Base-by-base conservation (phyloP, 1,139 yeast species). In the Suhomyces taliae region DNA sequence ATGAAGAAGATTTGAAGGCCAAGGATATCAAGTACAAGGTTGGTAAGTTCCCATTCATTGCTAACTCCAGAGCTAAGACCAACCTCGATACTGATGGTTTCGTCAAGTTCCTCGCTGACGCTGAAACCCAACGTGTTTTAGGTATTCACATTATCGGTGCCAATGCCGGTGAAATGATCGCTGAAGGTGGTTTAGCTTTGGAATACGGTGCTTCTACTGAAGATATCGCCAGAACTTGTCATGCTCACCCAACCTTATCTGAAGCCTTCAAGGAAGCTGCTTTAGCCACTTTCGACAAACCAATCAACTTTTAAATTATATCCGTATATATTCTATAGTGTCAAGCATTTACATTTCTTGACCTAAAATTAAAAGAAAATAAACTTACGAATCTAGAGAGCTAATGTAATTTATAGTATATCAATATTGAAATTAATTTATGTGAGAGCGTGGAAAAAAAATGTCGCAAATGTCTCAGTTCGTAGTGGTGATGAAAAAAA, bases 191-290 rank as follows among this genome's bases (percentile, higher is more conserved):
- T 57, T 81, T 95, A 66, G 99, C 99, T 44, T 73, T 95, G 58
- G 99, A 95, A 77, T 95, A 95, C 74, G 99, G 99, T 72, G 99
- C 99, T 46, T 85, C 96, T 43, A 88, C 97, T 48, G 99, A 95
- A 76, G 99, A 95, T 66, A 80, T 95, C 64, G 95, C 98, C 53
- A 87, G 98, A 77, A 89, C 91, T 44, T 91, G 97, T 71, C 99
- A 93, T 64, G 98, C 99, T 50, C 99, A 95, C 74, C 99, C 99
- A 69, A 93, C 99, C 39, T 79, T 95, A 60, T 81, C 97, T 39
- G 99, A 95, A 78, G 98, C 98, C 27, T 88, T 93, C 81, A 93
- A 91, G 79, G 99, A 95, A 78, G 99, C 97, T 60, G 96, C 96
- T 58, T 78, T 90, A 79, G 87, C 95, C 51, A 87, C 97, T 44